Evolutionary conservation across 352 stramenopile species (phyloP).

Genomic region (Paralagenidium karlingii): DNA sequence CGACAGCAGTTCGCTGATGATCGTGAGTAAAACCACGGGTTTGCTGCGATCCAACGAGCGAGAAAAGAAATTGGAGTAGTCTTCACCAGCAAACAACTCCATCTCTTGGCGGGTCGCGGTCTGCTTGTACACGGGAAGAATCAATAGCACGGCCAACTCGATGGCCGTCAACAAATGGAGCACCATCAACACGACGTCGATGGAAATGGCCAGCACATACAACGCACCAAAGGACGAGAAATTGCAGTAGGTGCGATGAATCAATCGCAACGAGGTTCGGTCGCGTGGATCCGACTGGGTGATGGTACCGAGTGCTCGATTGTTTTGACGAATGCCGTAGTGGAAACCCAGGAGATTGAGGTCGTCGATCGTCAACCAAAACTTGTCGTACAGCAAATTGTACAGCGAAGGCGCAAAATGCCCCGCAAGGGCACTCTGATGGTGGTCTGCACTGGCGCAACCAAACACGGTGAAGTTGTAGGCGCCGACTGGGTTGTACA

Average conservation of each 20-base stretch:
- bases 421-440: slow-evolving; percentile 17
- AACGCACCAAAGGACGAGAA: slow-evolving; percentile 13
- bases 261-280: too few species aligned
- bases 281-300: too few species aligned
- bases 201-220: slow-evolving; percentile 8
- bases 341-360: slow-evolving; percentile 21
- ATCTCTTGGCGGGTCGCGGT: too few species aligned
- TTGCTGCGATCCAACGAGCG: slow-evolving; percentile 37
- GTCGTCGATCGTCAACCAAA: slow-evolving; percentile 25
- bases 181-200: slow-evolving; percentile 15
- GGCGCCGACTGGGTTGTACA: slow-evolving; percentile 1
- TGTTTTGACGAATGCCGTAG: slow-evolving; percentile 32
- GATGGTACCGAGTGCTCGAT: too few species aligned
- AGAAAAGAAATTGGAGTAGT: slow-evolving; percentile 33
- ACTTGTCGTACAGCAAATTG: slow-evolving; percentile 20
- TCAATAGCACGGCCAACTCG: slow-evolving; percentile 13
- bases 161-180: slow-evolving; percentile 15
- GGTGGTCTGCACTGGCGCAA: slow-evolving; percentile 20
- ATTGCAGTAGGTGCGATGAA: slow-evolving; percentile 11
- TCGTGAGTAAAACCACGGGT: slow-evolving; percentile 19
- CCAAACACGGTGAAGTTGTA: slow-evolving; percentile 13
- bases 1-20: slow-evolving; percentile 26
- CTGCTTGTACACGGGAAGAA: too few species aligned
- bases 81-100: slow-evolving; percentile 4
- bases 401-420: not conserved